Percentiles rank a stretch among this genome's conserved stretches.
Evolutionary conservation across 140 eudicot species (phyloP).

Genomic region (Cichorium intybus): DNA sequence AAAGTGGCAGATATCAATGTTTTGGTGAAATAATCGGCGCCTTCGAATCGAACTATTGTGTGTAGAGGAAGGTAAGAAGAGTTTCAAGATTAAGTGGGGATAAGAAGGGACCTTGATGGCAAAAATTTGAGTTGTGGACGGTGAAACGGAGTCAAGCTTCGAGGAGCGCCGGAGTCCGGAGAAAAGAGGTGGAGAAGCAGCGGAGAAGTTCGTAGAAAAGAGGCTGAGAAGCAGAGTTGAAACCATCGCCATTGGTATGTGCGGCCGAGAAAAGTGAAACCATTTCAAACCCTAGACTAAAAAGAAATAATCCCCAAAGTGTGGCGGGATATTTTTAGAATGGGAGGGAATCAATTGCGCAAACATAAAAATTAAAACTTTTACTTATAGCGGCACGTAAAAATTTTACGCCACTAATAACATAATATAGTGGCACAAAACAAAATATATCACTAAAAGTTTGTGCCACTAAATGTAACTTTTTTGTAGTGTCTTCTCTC

Average conservation of each 20-base stretch:
- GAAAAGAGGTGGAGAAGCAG: slow-evolving; percentile 42
- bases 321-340: too few species aligned
- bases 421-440: too few species aligned
- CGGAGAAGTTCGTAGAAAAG: slow-evolving; percentile 45
- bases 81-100: not conserved
- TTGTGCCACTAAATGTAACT: too few species aligned
- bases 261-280: too few species aligned
- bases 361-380: too few species aligned
- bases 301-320: too few species aligned
- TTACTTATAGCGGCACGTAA: too few species aligned
- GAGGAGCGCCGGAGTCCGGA: slow-evolving; percentile 70
- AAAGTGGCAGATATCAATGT: not conserved
- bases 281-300: too few species aligned
- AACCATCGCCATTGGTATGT: slow-evolving; percentile 66
- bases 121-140: slow-evolving; percentile 34
- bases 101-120: not conserved
- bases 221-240: slow-evolving; percentile 70
- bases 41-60: not conserved
- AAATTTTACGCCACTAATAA: too few species aligned
- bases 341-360: too few species aligned
- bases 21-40: not conserved
- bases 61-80: not conserved
- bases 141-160: slow-evolving; percentile 47
- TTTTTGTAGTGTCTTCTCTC: too few species aligned
- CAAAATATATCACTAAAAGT: too few species aligned